These are phyloP conservation scores for Xerocomellus dryophilus DNA, from an alignment of 768 basidiomycete genomes.

Conservation along the genomic window DNA sequence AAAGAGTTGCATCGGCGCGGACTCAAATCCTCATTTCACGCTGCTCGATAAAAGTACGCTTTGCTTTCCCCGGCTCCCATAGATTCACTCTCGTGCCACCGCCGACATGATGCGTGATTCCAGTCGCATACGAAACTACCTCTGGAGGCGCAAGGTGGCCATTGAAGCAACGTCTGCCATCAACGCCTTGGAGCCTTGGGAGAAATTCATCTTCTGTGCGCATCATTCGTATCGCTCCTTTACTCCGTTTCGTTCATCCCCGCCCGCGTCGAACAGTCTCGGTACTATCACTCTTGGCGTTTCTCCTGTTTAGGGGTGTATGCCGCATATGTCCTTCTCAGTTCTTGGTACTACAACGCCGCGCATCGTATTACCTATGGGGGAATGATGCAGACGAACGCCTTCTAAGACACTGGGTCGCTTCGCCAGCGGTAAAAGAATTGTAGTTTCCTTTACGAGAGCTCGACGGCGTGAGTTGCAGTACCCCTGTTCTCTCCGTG, in stretches of 20 bases:
- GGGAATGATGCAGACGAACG: slow-evolving; percentile 43
- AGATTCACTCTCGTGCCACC: neutral
- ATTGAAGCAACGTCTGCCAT: slow-evolving; percentile 60
- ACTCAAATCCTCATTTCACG: neutral
- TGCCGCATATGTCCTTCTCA: slow-evolving; percentile 60
- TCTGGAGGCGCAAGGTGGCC: slow-evolving; percentile 56
- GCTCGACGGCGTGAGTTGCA: slow-evolving; percentile 13
- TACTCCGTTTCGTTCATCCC: neutral
- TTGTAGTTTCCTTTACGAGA: slow-evolving; percentile 10
- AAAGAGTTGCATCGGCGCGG: neutral
- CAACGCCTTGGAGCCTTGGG: slow-evolving; percentile 65
- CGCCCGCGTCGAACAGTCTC: slow-evolving; percentile 33
- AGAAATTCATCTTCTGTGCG: slow-evolving; percentile 59
- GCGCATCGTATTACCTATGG: slow-evolving; percentile 62
- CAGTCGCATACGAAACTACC: slow-evolving; percentile 26
- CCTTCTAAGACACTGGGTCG: slow-evolving; percentile 22
- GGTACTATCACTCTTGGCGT: slow-evolving; percentile 36
- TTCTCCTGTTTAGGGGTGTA: slow-evolving; percentile 50
- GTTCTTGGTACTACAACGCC: slow-evolving; percentile 46
- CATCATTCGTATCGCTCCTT: slow-evolving; percentile 8
- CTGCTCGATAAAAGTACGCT: slow-evolving; percentile 2
- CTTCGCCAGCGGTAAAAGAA: slow-evolving; percentile 26
- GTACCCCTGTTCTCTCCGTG: neutral
- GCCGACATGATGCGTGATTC: slow-evolving; percentile 13
- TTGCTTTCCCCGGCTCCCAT: neutral